Conservation (phyloP, 441 rosid genomes). For the Adansonia grandidieri region DNA sequence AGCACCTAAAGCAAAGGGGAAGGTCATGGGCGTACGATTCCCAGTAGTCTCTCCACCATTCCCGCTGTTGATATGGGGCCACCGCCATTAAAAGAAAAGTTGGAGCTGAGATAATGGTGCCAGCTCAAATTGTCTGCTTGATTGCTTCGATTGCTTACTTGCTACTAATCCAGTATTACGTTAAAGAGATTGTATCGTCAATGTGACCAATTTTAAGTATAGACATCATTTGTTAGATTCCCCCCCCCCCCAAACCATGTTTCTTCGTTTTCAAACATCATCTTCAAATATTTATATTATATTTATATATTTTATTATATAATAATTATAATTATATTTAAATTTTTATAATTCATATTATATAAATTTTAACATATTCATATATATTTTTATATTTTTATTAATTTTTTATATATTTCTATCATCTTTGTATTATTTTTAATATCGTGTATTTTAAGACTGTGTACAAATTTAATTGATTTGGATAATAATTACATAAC, state of each 20-base stretch:
- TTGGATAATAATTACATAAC: not conserved
- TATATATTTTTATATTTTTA: too few species aligned
- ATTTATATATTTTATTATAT: too few species aligned
- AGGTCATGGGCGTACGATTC: not conserved
- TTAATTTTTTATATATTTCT: too few species aligned
- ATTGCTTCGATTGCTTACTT: not conserved
- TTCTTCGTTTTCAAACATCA: too few species aligned
- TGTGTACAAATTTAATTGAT: too few species aligned
- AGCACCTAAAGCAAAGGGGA: not conserved
- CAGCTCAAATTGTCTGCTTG: constrained; percentile 13
- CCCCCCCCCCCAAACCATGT: too few species aligned
- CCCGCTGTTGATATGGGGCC: constrained; percentile 15
- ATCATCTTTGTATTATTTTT: too few species aligned
- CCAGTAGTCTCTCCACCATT: not conserved
- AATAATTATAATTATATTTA: too few species aligned
- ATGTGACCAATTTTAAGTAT: not conserved
- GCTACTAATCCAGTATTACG: not conserved
- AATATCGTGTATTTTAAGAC: too few species aligned
- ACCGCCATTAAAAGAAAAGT: not conserved
- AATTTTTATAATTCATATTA: too few species aligned
- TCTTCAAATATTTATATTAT: too few species aligned
- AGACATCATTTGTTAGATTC: not conserved
- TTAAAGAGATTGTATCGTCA: not conserved
- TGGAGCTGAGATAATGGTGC: constrained; percentile 8
- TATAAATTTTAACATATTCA: too few species aligned